phyloP scores from a whole-genome alignment of 108 stramenopile species.

The Cyclotella kingstonii region DNA sequence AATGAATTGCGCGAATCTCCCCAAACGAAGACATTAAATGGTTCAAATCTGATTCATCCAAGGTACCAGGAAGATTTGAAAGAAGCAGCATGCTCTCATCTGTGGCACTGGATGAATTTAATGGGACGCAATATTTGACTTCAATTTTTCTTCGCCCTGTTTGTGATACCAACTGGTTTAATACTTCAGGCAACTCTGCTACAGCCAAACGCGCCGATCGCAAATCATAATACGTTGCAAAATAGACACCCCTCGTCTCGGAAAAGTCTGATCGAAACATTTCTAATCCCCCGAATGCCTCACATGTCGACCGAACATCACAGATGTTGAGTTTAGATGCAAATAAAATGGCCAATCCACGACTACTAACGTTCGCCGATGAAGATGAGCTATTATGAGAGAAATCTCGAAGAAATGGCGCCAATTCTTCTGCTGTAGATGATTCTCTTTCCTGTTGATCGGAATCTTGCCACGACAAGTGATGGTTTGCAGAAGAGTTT shows the following conservation, averaged over 20 bases:
- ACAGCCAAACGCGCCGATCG: slow-evolving; percentile 79
- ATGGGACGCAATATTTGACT: slow-evolving; percentile 79
- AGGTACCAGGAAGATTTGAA: slow-evolving; percentile 57
- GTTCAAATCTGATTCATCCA: slow-evolving; percentile 60
- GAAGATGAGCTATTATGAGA: slow-evolving; percentile 1
- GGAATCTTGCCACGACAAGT: not conserved
- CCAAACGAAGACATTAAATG: slow-evolving; percentile 71
- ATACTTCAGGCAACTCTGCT: slow-evolving; percentile 51
- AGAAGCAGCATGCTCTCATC: slow-evolving; percentile 82
- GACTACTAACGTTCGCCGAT: slow-evolving; percentile 25
- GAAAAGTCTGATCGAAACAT: slow-evolving; percentile 79
- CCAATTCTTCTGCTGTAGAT: slow-evolving; percentile 23
- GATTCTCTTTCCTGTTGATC: slow-evolving; percentile 26
- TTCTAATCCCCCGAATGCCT: slow-evolving; percentile 73
- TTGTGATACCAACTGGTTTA: slow-evolving; percentile 24
- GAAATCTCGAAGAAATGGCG: slow-evolving; percentile 30
- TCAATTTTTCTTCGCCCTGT: slow-evolving; percentile 26
- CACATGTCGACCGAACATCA: slow-evolving; percentile 74
- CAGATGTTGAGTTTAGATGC: slow-evolving; percentile 44
- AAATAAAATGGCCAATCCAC: slow-evolving; percentile 68
- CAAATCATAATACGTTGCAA: slow-evolving; percentile 83
- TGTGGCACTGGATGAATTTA: slow-evolving; percentile 73
- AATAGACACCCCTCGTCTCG: slow-evolving; percentile 62
- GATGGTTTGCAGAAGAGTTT: not conserved
- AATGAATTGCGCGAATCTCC: slow-evolving; percentile 66